phyloP scores from a whole-genome alignment of 108 stramenopile genomes.

The Nannochloropsis salina region DNA sequence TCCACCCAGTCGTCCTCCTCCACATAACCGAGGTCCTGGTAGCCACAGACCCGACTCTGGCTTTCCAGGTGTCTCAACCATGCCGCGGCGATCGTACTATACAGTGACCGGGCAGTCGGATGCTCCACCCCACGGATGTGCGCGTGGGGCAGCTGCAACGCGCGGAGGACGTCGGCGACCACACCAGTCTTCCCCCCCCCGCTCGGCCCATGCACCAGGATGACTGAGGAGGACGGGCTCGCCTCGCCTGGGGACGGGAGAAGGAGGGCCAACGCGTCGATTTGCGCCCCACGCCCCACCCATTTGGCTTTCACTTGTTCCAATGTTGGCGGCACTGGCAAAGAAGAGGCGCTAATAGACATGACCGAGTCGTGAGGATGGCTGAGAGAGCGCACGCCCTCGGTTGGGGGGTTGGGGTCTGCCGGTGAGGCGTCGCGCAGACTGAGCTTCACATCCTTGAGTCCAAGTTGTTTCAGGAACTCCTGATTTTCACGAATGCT shows the following conservation, averaged over 20 bases:
- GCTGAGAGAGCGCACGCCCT: too few relatives aligned
- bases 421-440: background rate
- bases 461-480: background rate
- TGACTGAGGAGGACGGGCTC: background rate
- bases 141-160: background rate
- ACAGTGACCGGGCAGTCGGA: slow-evolving; percentile 19
- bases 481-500: slow-evolving; percentile 21
- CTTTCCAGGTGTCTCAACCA: background rate
- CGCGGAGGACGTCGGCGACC: background rate
- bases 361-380: too few relatives aligned
- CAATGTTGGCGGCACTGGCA: background rate
- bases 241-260: background rate
- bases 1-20: background rate
- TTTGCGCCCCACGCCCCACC: slow-evolving; percentile 2
- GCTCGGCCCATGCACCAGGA: slow-evolving; percentile 13
- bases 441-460: background rate
- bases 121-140: slow-evolving; percentile 16
- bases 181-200: background rate
- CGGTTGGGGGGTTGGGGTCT: background rate
- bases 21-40: background rate
- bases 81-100: background rate
- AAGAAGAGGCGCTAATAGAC: background rate
- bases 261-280: background rate
- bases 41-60: background rate
- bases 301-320: slow-evolving; percentile 3